Base-by-base conservation (phyloP, 805 yeast species). In the Monosporozyma servazzii region DNA sequence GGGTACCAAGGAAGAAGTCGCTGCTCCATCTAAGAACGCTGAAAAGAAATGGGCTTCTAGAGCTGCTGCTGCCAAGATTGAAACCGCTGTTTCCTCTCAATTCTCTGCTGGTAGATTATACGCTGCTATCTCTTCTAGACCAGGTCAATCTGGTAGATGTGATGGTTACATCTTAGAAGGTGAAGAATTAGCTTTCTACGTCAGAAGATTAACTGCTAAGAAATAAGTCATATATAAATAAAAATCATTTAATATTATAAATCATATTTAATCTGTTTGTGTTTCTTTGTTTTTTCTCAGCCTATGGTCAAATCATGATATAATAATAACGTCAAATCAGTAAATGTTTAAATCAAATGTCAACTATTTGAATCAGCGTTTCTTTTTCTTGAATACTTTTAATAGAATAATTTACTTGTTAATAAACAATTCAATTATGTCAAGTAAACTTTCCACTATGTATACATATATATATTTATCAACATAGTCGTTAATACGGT, bases 91-190 rank as follows among this genome's bases (percentile, higher is more conserved):
- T 68, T 91, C 88, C 73, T 73, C 91, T 71, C 99, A 93, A 82
- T 93, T 93, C 86, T 84, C 85, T 76, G 89, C 98, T 68, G 99
- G 99, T 83, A 90, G 91, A 80, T 86, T 93, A 71, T 93, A 93
- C 83, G 99, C 99, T 76, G 82, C 81, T 76, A 88, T 93, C 75
- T 89, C 99, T 65, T 93, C 99, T 55, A 89, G 99, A 84, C 99
- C 99, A 76, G 99, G 99, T 78, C 99, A 93, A 84, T 86, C 96
- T 66, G 99, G 99, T 79, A 95, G 99, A 82, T 85, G 89, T 80
- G 99, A 93, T 77, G 99, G 99, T 80, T 93, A 93, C 95, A 86
- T 93, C 80, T 87, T 93, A 76, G 99, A 93, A 84, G 99, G 99
- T 80, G 99, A 93, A 77, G 99, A 93, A 82, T 88, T 93, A 78